Percentiles rank a stretch among this genome's conserved stretches.
These are phyloP conservation scores for Wallacemonas sp. DNA, from an alignment of 208 protist genomes.

Conservation along the genomic window DNA sequence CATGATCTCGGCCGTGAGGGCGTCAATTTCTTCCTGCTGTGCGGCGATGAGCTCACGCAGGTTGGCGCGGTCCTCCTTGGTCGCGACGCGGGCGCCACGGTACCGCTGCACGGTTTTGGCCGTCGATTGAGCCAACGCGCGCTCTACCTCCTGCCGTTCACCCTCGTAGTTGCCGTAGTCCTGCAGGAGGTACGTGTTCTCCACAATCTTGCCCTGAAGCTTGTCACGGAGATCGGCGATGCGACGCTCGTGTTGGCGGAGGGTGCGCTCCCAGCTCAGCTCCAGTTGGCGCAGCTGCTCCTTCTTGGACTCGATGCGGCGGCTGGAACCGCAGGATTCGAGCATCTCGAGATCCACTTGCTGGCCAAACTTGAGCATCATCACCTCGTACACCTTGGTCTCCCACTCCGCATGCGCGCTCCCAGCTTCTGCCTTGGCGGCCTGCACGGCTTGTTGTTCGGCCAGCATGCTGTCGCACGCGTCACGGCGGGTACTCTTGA, in stretches of 20 bases:
- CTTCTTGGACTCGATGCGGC: constrained; percentile 88
- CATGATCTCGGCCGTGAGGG: constrained; percentile 88
- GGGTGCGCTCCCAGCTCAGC: constrained; percentile 64
- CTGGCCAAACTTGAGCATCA: constrained; percentile 96
- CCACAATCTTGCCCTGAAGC: constrained; percentile 60
- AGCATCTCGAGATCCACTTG: constrained; percentile 93
- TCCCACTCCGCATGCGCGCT: constrained; percentile 80
- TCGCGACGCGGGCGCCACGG: constrained; percentile 71
- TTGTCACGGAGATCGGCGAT: constrained; percentile 69
- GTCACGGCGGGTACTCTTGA: constrained; percentile 64
- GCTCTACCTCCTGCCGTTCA: constrained; percentile 79
- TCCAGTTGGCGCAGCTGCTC: constrained; percentile 87
- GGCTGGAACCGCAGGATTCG: constrained; percentile 84
- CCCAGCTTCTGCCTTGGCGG: constrained; percentile 68
- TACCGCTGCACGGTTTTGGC: constrained; percentile 73
- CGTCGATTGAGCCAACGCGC: constrained; percentile 67
- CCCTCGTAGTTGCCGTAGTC: constrained; percentile 79
- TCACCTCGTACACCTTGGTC: constrained; percentile 90
- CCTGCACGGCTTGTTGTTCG: constrained; percentile 70
- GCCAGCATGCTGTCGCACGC: constrained; percentile 54
- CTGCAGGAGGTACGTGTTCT: constrained; percentile 90
- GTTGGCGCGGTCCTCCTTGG: constrained; percentile 70
- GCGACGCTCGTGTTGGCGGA: constrained; percentile 64
- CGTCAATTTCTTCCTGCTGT: constrained; percentile 94
- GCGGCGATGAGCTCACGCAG: constrained; percentile 86